These are phyloP conservation scores for Aegilops longissima DNA, from an alignment of 176 grass and related monocot species.

Conservation along the genomic window DNA sequence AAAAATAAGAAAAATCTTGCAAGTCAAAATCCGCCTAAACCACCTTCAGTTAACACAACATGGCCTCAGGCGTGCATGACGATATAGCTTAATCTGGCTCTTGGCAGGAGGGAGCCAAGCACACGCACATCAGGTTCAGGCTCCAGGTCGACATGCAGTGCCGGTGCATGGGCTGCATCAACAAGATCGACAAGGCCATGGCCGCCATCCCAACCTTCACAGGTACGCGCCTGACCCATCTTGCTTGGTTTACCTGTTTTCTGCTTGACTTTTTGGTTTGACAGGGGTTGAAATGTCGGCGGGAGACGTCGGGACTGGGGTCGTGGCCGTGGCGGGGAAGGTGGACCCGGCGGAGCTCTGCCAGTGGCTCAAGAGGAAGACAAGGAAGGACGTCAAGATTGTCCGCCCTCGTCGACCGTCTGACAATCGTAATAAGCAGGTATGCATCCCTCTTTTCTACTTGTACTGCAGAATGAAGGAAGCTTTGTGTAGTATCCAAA, in stretches of 20 bases:
- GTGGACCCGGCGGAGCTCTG: constrained; percentile 27
- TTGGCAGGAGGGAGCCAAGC: too few relatives aligned
- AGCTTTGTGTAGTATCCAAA: too few relatives aligned
- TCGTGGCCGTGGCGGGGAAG: constrained; percentile 27
- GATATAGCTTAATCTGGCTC: too few relatives aligned
- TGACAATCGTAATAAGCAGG: neutral
- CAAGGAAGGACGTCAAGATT: constrained; percentile 34
- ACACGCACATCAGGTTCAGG: too few relatives aligned
- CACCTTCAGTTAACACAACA: too few relatives aligned
- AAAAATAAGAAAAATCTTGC: too few relatives aligned
- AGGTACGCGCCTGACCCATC: neutral
- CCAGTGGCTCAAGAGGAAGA: constrained; percentile 43
- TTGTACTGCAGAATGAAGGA: too few relatives aligned
- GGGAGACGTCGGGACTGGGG: constrained; percentile 20
- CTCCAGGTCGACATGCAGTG: constrained; percentile 33
- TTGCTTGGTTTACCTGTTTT: too few relatives aligned
- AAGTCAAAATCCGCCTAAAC: too few relatives aligned
- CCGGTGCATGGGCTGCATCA: constrained; percentile 37
- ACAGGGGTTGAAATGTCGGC: constrained; percentile 23
- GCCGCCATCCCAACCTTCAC: neutral
- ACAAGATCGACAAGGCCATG: constrained; percentile 47
- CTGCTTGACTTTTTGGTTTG: neutral
- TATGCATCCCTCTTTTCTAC: too few relatives aligned
- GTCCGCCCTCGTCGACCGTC: neutral
- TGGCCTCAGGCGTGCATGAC: too few relatives aligned